Base-by-base conservation (phyloP, 805 yeast species). In the Vanderwaltozyma tropicalis region DNA sequence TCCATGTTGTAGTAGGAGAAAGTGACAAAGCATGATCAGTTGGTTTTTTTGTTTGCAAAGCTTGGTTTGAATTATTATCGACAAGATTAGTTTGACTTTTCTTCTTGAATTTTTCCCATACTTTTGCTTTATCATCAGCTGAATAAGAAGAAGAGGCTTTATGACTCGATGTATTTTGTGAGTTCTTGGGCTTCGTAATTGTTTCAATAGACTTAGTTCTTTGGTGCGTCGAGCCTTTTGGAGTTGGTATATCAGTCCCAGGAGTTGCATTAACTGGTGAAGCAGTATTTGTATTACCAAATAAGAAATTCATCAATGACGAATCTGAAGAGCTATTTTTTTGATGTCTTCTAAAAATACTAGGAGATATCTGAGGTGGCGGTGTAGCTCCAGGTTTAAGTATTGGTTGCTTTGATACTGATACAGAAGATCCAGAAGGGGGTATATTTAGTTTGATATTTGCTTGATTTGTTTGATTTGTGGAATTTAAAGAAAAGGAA, bases 311-410 rank as follows among this genome's bases (percentile, higher is more conserved):
- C 40, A 67, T 55, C 1, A 66, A 39, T 0, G 76, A 67, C 1
- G 76, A 66, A 39, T 75, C 80, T 0, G 79, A 71, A 0, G 83
- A 76, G 34, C 69, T 72, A n/a, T 80, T 70, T 40, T 82, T 69
- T 34, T 72, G 68, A 48, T 78, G 85, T 43, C 78, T 71, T 45
- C 81, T 65, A 61, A 80, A 79, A 37, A 80, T 67, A 20, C 71
- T 71, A 4, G 58, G 62, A 2, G 64, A 58, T 25, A 38, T 35
- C 10, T 57, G 61, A 9, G 56, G 48, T 7, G 52, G 47, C 5
- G 42, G 35, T 2, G 40, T n/a, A n/a, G n/a, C n/a, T n/a, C n/a
- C n/a, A 34, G 9, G 39, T 16, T 25, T 29, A 24, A 5, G 34
- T 9, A 21, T 15, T 10, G 8, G 4, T 11, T 18, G 15, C 19